Percentiles rank a stretch among this genome's conserved stretches.
Evolutionary conservation across 73 alveolate genomes (phyloP).

Genomic region (Loxodes magnus): DNA sequence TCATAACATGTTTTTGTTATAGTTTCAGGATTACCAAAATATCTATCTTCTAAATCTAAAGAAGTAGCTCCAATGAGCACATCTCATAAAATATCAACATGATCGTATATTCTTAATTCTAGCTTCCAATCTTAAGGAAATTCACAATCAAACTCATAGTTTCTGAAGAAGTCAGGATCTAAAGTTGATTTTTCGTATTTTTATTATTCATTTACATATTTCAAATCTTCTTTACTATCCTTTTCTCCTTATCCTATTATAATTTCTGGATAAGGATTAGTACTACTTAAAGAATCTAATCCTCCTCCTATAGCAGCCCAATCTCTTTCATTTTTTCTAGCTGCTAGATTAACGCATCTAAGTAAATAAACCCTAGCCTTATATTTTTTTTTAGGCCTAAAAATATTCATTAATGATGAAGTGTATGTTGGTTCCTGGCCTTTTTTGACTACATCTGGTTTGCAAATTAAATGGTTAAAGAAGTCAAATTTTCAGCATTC

Average conservation of each 20-base stretch:
- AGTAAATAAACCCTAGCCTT: slow-evolving; percentile 54
- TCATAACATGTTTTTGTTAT: slow-evolving; percentile 10
- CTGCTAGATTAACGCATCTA: not conserved
- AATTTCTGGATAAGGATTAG: slow-evolving; percentile 76
- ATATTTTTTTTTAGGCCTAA: slow-evolving; percentile 12
- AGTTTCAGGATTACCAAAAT: slow-evolving; percentile 34
- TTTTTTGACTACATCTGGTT: not conserved
- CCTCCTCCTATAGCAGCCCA: slow-evolving; percentile 13
- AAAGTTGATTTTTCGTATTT: slow-evolving; percentile 40
- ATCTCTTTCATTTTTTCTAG: slow-evolving; percentile 5
- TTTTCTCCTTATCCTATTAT: slow-evolving; percentile 69
- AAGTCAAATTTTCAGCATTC: not conserved
- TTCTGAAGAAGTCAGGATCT: slow-evolving; percentile 69
- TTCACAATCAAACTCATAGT: slow-evolving; percentile 70
- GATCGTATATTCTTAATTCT: slow-evolving; percentile 38
- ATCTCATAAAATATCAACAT: slow-evolving; percentile 49
- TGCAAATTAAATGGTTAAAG: not conserved
- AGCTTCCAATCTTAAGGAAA: slow-evolving; percentile 85
- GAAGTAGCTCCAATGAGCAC: slow-evolving; percentile 82
- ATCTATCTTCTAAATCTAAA: slow-evolving; percentile 92
- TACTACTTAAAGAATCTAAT: slow-evolving; percentile 56
- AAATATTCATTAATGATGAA: slow-evolving; percentile 15
- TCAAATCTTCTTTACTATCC: slow-evolving; percentile 35
- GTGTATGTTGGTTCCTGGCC: not conserved
- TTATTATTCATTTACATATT: slow-evolving; percentile 48